Evolutionary conservation across 139 green algal species (phyloP), one percentile per base, ranked within the genome.

Genomic region (Parachlorella kessleri): DNA sequence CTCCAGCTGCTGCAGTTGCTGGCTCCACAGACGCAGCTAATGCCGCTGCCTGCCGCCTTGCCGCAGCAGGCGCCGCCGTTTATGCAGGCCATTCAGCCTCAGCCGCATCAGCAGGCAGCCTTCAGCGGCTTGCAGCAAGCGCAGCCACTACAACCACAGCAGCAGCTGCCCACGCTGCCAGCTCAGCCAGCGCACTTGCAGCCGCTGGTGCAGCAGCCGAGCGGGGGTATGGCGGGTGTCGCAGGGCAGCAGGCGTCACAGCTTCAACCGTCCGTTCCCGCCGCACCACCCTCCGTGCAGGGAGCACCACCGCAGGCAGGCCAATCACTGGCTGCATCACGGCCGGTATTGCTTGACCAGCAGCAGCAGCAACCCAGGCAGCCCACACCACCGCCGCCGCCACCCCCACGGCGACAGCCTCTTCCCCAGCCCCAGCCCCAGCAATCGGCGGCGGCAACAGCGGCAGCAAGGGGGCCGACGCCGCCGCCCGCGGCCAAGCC

Each of bases 391-490:
- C 38, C 73, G 36, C 21, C 6, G 3, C 18, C 40, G 55, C 68
- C 72, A 53, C 1, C 76, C 55, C 10, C 55, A 37, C n/a, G n/a
- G n/a, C n/a, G n/a, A 23, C 48, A 73, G 39, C 74, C 78, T 40
- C 66, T 48, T 35, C 48, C 54, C 38, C 70, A 39, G 55, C 53
- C 36, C 9, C 48, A 42, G 38, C 21, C 28, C 6, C 66, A 21
- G 39, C 53, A 73, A 39, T 38, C 74, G 30, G 76, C 39, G 72
- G 4, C 54, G 30, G 35, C 48, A 66, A 35, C 74, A 33, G 53
- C 74, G 1, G 28, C 79, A 81, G 68, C 63, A 82, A 88, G 75
- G 85, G 76, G 26, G 41, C 70, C 6, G 70, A 73, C 73, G 26
- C 70, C 79, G 1, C 36, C 72, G 0, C 71, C 72, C 7, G 39